Evolutionary conservation across 352 stramenopile species (phyloP).

Genomic region (Phytopythium boreale): DNA sequence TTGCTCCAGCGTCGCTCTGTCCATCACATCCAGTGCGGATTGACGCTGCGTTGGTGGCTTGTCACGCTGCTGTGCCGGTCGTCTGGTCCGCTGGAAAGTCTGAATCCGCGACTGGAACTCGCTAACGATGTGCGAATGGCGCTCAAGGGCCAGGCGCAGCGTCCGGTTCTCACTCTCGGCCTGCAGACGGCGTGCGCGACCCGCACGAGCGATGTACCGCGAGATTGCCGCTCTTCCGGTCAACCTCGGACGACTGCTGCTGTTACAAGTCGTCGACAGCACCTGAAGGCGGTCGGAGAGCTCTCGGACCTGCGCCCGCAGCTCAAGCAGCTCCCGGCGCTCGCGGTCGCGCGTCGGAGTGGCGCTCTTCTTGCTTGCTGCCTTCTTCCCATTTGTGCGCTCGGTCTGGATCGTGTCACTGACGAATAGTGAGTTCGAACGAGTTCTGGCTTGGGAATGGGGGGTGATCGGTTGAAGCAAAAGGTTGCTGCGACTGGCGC

Average conservation of each 20-base stretch:
- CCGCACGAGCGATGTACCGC: conserved; percentile 25
- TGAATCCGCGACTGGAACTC: neutral
- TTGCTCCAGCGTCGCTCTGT: conserved; percentile 6
- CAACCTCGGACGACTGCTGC: neutral
- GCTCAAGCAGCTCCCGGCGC: conserved; percentile 20
- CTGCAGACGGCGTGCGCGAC: neutral
- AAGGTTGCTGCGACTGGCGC: neutral
- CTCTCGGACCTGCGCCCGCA: conserved; percentile 17
- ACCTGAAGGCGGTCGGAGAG: conserved; percentile 11
- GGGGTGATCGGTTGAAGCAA: too few species aligned
- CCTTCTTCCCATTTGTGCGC: neutral
- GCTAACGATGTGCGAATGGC: neutral
- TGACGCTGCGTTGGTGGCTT: neutral
- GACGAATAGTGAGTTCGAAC: too few species aligned
- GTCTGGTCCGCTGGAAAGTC: neutral
- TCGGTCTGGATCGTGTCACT: neutral
- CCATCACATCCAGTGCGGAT: neutral
- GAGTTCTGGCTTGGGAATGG: too few species aligned
- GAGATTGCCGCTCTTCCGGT: conserved; percentile 8
- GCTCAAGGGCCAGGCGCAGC: conserved; percentile 10
- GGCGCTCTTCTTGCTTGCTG: conserved; percentile 13
- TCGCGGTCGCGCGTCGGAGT: conserved; percentile 26
- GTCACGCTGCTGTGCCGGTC: too few species aligned
- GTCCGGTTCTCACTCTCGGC: conserved; percentile 21
- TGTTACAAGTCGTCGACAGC: neutral